These are phyloP conservation scores for Cylindrotheca closterium DNA, from an alignment of 108 stramenopile species.

Conservation along the genomic window DNA sequence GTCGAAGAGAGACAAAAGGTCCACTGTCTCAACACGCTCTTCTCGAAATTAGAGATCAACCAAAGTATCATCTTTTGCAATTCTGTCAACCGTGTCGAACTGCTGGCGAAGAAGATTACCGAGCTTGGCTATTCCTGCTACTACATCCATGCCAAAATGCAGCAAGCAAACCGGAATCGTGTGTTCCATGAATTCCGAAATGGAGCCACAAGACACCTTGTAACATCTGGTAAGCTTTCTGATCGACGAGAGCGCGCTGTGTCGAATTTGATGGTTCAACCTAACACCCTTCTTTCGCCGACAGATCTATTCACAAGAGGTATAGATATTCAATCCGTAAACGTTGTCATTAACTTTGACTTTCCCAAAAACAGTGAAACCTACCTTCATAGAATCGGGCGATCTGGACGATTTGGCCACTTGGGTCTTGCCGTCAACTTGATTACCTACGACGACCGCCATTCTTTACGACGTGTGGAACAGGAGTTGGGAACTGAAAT, in stretches of 20 bases:
- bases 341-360: slow-evolving; percentile 99
- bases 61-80: slow-evolving; percentile 99
- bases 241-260: background rate
- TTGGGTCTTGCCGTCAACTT: slow-evolving; percentile 98
- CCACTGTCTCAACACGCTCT: slow-evolving; percentile 98
- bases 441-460: slow-evolving; percentile 94
- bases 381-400: slow-evolving; percentile 98
- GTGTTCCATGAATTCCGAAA: slow-evolving; percentile 99
- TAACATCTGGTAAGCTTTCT: slow-evolving; percentile 72
- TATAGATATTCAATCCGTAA: slow-evolving; percentile 99
- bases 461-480: slow-evolving; percentile 83
- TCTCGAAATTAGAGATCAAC: slow-evolving; percentile 97
- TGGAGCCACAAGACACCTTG: slow-evolving; percentile 96
- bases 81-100: slow-evolving; percentile 97
- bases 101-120: slow-evolving; percentile 97
- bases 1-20: slow-evolving; percentile 99
- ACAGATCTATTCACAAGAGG: slow-evolving; percentile 97
- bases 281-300: slow-evolving; percentile 13
- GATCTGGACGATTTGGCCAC: slow-evolving; percentile 98
- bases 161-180: slow-evolving; percentile 96
- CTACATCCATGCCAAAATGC: slow-evolving; percentile 99
- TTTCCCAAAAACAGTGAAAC: slow-evolving; percentile 99
- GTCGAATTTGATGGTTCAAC: background rate
- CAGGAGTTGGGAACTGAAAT: slow-evolving; percentile 98
- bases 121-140: slow-evolving; percentile 99